Conservation (phyloP, 2,329 filamentous ascomycete genomes). For the Epichloe sylvatica region DNA sequence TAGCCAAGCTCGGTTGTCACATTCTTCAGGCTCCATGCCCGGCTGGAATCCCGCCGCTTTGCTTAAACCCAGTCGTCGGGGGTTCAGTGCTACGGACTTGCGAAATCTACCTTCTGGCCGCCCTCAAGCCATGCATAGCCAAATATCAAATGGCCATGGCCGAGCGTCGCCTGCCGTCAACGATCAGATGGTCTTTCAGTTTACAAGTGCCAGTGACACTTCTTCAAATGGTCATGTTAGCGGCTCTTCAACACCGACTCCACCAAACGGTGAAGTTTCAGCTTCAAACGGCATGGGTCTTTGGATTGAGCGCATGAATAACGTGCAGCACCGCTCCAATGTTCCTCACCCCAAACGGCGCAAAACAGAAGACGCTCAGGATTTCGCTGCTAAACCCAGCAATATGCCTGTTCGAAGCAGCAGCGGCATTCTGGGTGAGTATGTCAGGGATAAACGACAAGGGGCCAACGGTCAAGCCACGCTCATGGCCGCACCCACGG, state of each 20-base stretch:
- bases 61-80: conserved; percentile 24
- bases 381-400: conserved; percentile 24
- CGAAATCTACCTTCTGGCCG: conserved; percentile 14
- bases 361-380: conserved; percentile 37
- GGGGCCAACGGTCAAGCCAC: conserved; percentile 22
- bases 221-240: conserved; percentile 20
- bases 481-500: conserved; percentile 26
- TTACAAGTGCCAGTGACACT: conserved; percentile 22
- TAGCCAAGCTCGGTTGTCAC: conserved; percentile 16
- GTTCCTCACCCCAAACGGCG: conserved; percentile 50
- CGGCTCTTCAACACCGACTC: conserved; percentile 20
- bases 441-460: conserved; percentile 47
- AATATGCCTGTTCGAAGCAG: conserved; percentile 23
- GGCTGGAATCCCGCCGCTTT: conserved; percentile 29
- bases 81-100: conserved; percentile 15
- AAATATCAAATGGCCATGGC: conserved; percentile 7
- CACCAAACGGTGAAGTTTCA: conserved; percentile 13
- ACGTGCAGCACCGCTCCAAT: conserved; percentile 51
- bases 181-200: conserved; percentile 27
- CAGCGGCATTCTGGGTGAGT: conserved; percentile 47
- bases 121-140: conserved; percentile 4
- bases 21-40: conserved; percentile 14
- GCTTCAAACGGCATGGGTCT: conserved; percentile 32
- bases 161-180: conserved; percentile 9
- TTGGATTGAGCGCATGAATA: conserved; percentile 65